Evolutionary conservation across 768 basidiomycete species (phyloP), one percentile per base, ranked within the genome.

Genomic region (Ramaria sp.): DNA sequence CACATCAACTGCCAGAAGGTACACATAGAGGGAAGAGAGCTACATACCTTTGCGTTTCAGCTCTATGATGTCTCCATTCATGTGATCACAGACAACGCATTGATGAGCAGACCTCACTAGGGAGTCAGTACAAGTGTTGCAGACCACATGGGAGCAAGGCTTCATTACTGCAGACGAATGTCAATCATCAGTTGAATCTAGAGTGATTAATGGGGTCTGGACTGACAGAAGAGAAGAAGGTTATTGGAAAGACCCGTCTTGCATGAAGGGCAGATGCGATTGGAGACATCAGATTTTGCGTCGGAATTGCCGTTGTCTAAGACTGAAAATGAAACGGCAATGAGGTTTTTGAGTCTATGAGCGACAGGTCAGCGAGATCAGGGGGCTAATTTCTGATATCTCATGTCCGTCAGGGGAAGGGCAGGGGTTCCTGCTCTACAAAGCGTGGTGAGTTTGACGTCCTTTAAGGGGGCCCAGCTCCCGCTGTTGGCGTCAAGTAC

Each of bases 111-210:
- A 81, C 31, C 79, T 80, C 17, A 93, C 85, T 43, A 98, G 83
- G 2, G 89, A 83, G 54, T 97, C 92, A 2, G 84, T 83, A 68
- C 96, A 98, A 6, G 84, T 88, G 65, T 88, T 87, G 70, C 96
- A 99, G 0, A 85, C 78, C 30, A 97, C 92, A 68, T 99, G 92
- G 0, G 84, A 86, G 68, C 95, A 99, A 4, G 86, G 78, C 67
- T 87, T 88, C 75, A 86, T 81, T 41, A 89, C 89, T 91, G 61
- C 10, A 19, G 48, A 43, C 7, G 15, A 37, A n/a, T 46, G 38
- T 24, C 12, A 2, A 48, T 38, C 11, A 54, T n/a, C 30, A 56
- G 15, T 1, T 31, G 20, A 4, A 19, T 15, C 27, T 54, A 53
- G 13, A 48, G 27, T 24, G 3, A 31, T 17, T 2, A 2, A 3